These are phyloP conservation scores for Boletus sensibilis DNA, from an alignment of 768 basidiomycete genomes.

Conservation along the genomic window DNA sequence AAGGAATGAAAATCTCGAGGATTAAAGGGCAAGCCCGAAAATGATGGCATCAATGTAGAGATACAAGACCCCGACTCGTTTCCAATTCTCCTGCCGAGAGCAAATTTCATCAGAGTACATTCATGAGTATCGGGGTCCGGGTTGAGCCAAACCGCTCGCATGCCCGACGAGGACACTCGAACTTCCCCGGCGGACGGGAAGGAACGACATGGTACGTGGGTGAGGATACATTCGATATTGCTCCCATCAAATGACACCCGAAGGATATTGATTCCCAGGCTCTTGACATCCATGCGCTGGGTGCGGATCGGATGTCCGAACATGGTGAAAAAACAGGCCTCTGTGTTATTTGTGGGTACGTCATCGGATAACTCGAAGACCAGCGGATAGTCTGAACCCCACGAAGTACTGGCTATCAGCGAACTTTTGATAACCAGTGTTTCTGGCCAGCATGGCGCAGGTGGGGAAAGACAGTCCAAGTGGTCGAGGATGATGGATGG, in stretches of 20 bases:
- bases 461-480: not conserved
- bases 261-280: slow-evolving; percentile 4
- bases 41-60: slow-evolving; percentile 41
- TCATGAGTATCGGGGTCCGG: slow-evolving; percentile 31
- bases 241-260: slow-evolving; percentile 15
- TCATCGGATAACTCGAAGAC: slow-evolving; percentile 19
- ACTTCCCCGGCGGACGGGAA: slow-evolving; percentile 13
- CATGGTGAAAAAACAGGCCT: slow-evolving; percentile 13
- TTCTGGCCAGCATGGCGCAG: slow-evolving; percentile 17
- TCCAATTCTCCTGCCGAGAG: slow-evolving; percentile 27
- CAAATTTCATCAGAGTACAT: slow-evolving; percentile 51
- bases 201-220: slow-evolving; percentile 9
- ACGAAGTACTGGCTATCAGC: slow-evolving; percentile 13
- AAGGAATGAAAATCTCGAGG: slow-evolving; percentile 44
- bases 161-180: slow-evolving; percentile 19
- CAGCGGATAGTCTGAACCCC: slow-evolving; percentile 7
- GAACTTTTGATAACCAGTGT: slow-evolving; percentile 2
- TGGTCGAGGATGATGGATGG: slow-evolving; percentile 13
- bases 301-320: slow-evolving; percentile 5
- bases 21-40: slow-evolving; percentile 53
- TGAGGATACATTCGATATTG: not conserved
- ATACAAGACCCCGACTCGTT: slow-evolving; percentile 3
- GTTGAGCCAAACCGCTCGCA: slow-evolving; percentile 20
- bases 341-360: not conserved
- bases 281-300: not conserved